Percentiles rank a stretch among this genome's conserved stretches.
Conservation (phyloP, 108 stramenopile species). For the Pseudonitzschia delicatissima region DNA sequence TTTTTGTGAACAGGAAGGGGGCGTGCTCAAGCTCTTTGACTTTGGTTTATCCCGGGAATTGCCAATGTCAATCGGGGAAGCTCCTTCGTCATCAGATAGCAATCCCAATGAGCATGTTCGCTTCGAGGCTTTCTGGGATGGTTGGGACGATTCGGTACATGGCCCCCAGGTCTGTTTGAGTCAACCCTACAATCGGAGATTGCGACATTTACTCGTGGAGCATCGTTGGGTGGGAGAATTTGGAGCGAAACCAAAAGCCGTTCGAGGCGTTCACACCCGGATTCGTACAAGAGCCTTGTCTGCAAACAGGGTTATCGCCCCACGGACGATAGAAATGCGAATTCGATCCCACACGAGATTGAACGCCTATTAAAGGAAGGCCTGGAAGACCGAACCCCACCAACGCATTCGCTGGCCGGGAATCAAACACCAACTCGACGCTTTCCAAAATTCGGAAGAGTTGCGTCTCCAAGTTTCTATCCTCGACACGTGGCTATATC, state of each 20-base stretch:
- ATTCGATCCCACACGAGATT: not conserved
- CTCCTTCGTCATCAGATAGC: too few species aligned
- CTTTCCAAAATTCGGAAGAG: not conserved
- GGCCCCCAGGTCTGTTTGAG: slow-evolving; percentile 61
- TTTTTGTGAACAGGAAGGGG: not conserved
- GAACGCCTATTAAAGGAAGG: not conserved
- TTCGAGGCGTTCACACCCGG: slow-evolving; percentile 65
- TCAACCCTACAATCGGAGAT: slow-evolving; percentile 57
- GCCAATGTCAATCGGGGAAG: slow-evolving; percentile 15
- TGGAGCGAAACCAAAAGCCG: slow-evolving; percentile 51
- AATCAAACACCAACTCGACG: not conserved
- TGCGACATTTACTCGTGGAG: slow-evolving; percentile 74
- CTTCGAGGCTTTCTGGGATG: slow-evolving; percentile 49
- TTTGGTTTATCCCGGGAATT: slow-evolving; percentile 80
- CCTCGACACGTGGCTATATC: too few species aligned
- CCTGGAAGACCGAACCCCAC: not conserved
- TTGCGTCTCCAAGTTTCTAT: too few species aligned
- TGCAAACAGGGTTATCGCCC: slow-evolving; percentile 41
- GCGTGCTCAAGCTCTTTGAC: slow-evolving; percentile 47
- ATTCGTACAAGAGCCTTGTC: slow-evolving; percentile 67
- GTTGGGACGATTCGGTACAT: slow-evolving; percentile 76
- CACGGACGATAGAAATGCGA: not conserved
- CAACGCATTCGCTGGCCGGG: not conserved
- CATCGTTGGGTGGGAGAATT: slow-evolving; percentile 66
- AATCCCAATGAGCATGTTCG: too few species aligned